Conservation (phyloP, 805 yeast genomes). For the Metschnikowia drakensbergensis region DNA sequence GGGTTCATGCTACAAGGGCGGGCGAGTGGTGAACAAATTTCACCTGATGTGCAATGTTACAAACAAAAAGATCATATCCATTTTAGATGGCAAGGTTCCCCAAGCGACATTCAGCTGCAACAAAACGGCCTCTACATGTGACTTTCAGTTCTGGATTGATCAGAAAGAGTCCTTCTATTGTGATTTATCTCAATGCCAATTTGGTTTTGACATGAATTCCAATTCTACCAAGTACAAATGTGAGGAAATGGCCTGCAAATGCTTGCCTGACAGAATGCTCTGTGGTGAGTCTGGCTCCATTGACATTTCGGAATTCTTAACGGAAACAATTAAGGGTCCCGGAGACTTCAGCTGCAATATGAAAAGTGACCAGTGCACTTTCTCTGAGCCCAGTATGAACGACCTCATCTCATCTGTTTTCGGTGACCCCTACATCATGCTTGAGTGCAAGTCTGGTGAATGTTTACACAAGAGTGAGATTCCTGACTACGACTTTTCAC, state of each 20-base stretch:
- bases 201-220: conserved; percentile 54
- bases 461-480: conserved; percentile 89
- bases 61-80: conserved; percentile 75
- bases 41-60: conserved; percentile 96
- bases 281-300: conserved; percentile 95
- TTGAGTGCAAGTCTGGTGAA: conserved; percentile 81
- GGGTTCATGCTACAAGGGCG: conserved; percentile 88
- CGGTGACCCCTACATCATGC: conserved; percentile 88
- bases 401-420: conserved; percentile 84
- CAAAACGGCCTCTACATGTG: conserved; percentile 59
- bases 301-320: conserved; percentile 87
- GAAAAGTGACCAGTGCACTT: conserved; percentile 57
- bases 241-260: conserved; percentile 73
- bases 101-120: conserved; percentile 92
- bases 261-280: conserved; percentile 87
- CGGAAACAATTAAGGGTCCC: conserved; percentile 88
- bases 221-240: conserved; percentile 79
- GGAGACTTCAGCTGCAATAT: conserved; percentile 86
- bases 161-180: conserved; percentile 87
- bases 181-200: conserved; percentile 70
- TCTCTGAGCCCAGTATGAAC: conserved; percentile 95
- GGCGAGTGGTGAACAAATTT: conserved; percentile 72
- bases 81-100: conserved; percentile 76
- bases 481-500: conserved; percentile 82
- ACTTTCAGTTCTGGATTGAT: conserved; percentile 96